phyloP scores from a whole-genome alignment of 345 rosid species.

The Camelina hispida region DNA sequence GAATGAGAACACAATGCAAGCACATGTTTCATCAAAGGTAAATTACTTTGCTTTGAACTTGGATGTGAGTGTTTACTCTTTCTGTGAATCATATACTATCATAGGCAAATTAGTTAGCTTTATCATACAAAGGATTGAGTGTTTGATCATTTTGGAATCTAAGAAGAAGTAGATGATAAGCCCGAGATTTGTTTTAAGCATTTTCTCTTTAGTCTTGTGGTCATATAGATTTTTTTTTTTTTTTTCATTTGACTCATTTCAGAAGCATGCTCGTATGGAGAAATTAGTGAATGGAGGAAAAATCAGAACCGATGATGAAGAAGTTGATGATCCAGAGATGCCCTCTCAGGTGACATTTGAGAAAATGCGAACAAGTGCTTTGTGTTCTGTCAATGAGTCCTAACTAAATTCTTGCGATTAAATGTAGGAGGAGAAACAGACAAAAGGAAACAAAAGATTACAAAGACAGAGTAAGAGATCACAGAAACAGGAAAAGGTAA shows the following conservation, averaged over 20 bases:
- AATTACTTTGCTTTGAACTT: constrained; percentile 10
- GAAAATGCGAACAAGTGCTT: not conserved
- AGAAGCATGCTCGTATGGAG: constrained; percentile 38
- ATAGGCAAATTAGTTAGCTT: constrained; percentile 55
- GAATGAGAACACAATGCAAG: constrained; percentile 66
- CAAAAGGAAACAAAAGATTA: constrained; percentile 12
- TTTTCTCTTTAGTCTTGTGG: not conserved
- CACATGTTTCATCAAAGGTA: constrained; percentile 88
- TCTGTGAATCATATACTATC: constrained; percentile 36
- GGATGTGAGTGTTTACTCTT: not conserved
- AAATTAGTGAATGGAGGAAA: constrained; percentile 22
- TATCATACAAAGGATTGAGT: not conserved
- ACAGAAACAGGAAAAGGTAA: constrained; percentile 41
- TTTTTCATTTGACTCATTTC: constrained; percentile 1
- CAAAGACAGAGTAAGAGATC: constrained; percentile 28
- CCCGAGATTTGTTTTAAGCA: constrained; percentile 3
- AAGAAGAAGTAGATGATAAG: not conserved
- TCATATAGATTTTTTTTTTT: not conserved
- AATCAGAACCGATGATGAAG: not conserved
- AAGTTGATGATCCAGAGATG: constrained; percentile 14
- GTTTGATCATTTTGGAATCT: not conserved
- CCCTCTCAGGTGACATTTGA: constrained; percentile 32
- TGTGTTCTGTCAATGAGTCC: constrained; percentile 4
- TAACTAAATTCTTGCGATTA: constrained; percentile 4
- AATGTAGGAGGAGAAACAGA: constrained; percentile 36